Conservation (phyloP, 1,284 basidiomycete species). For the Somion occarium region DNA sequence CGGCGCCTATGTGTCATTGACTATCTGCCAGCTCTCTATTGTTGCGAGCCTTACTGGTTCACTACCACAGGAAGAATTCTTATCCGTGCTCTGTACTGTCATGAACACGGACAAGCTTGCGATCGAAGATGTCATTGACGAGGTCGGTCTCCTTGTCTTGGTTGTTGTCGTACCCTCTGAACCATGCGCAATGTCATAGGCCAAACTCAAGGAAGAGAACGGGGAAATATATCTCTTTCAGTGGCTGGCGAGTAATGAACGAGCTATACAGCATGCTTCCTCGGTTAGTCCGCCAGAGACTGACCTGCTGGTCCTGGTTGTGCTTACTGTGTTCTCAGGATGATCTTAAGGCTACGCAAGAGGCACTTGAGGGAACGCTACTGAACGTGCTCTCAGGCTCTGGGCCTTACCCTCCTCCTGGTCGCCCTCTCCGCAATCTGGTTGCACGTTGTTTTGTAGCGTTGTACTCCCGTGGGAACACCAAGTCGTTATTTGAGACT, state of each 20-base stretch:
- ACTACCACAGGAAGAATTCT: too few relatives aligned
- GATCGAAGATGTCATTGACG: conserved; percentile 9
- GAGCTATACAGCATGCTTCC: conserved; percentile 43
- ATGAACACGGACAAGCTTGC: not conserved
- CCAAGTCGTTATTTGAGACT: conserved; percentile 82
- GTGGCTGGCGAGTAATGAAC: conserved; percentile 72
- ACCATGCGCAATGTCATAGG: conserved; percentile 32
- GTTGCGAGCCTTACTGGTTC: too few relatives aligned
- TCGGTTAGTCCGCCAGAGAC: conserved; percentile 34
- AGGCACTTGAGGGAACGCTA: conserved; percentile 55
- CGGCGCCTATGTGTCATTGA: too few relatives aligned
- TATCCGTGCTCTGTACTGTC: too few relatives aligned
- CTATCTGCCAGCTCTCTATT: too few relatives aligned
- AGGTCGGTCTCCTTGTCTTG: conserved; percentile 9
- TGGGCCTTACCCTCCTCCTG: conserved; percentile 70
- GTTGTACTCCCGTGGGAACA: conserved; percentile 82
- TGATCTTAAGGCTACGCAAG: conserved; percentile 59
- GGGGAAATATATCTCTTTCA: conserved; percentile 79
- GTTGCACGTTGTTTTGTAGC: conserved; percentile 74
- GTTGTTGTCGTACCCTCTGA: not conserved
- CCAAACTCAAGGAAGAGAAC: conserved; percentile 68
- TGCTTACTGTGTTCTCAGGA: conserved; percentile 43
- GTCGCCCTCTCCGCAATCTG: conserved; percentile 79
- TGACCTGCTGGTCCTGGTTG: conserved; percentile 6
- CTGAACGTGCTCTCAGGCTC: conserved; percentile 59